phyloP scores from a whole-genome alignment of 2,329 filamentous ascomycete genomes.

The Colletotrichum tropicale region DNA sequence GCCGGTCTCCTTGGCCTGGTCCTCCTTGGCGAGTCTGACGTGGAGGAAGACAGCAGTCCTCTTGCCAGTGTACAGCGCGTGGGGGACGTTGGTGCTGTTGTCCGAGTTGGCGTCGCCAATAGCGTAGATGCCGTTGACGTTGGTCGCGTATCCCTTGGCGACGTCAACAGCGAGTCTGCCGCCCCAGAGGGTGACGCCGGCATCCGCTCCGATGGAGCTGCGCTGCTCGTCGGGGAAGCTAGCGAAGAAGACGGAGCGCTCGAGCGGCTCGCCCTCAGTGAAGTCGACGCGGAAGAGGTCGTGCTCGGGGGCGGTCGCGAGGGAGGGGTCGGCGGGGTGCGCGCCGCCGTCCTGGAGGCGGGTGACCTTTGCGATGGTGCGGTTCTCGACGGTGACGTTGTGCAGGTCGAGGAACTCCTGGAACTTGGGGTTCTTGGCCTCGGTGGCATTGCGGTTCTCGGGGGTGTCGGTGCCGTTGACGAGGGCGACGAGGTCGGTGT shows the following conservation, averaged over 20 bases:
- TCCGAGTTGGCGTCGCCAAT: constrained; percentile 66
- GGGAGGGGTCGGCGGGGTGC: constrained; percentile 42
- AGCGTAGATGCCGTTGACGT: constrained; percentile 58
- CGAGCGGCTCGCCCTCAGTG: constrained; percentile 42
- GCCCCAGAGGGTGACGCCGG: constrained; percentile 50
- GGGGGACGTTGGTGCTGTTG: constrained; percentile 64
- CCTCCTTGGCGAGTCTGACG: constrained; percentile 48
- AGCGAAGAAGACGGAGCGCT: constrained; percentile 57
- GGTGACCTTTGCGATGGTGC: constrained; percentile 52
- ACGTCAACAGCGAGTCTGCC: constrained; percentile 47
- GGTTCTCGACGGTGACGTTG: constrained; percentile 60
- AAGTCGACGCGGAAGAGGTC: constrained; percentile 63
- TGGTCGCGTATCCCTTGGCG: constrained; percentile 52
- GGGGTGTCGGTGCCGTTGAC: constrained; percentile 63
- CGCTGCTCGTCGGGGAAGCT: constrained; percentile 52
- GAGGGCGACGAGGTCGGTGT: constrained; percentile 60
- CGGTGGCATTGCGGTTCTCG: constrained; percentile 40
- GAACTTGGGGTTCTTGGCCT: constrained; percentile 49
- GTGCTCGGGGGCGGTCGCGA: constrained; percentile 50
- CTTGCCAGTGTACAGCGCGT: constrained; percentile 66
- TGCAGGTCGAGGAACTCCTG: constrained; percentile 51
- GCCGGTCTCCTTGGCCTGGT: constrained; percentile 33
- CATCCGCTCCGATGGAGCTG: constrained; percentile 48
- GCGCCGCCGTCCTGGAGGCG: constrained; percentile 47
- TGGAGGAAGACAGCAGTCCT: constrained; percentile 61